Percentiles rank a stretch among this genome's conserved stretches.
Evolutionary conservation across 371 early-diverging fungal species (phyloP).

Genomic region (Mucor saturninus): DNA sequence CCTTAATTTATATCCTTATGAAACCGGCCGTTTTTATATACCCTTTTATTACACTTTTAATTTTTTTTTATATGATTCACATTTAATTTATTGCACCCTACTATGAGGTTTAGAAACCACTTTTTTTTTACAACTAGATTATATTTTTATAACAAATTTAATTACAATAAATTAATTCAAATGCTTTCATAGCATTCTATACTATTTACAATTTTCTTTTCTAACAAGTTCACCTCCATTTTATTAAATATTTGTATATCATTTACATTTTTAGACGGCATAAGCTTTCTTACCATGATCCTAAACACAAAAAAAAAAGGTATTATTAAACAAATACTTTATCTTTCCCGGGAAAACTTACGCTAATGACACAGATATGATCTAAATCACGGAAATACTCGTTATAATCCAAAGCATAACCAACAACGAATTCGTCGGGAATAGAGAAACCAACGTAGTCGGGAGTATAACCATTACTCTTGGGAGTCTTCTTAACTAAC

Average conservation of each 20-base stretch:
- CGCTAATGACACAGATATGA: conserved; percentile 90
- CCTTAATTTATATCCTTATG: neutral
- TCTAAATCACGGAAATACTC: conserved; percentile 94
- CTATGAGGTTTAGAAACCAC: neutral
- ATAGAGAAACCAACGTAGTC: conserved; percentile 91
- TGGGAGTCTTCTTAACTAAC: conserved; percentile 87
- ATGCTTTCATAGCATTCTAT: neutral
- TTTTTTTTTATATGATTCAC: neutral
- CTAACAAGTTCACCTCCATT: neutral
- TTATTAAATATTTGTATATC: neutral
- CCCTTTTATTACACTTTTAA: neutral
- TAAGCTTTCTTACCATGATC: conserved; percentile 28
- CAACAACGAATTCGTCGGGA: conserved; percentile 92
- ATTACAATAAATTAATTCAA: too few species aligned
- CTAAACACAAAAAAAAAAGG: conserved; percentile 8
- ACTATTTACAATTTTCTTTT: neutral
- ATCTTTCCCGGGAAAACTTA: conserved; percentile 31
- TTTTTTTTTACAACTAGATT: neutral
- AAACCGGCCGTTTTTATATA: neutral
- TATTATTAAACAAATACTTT: neutral
- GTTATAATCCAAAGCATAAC: conserved; percentile 88
- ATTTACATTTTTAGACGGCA: conserved; percentile 12
- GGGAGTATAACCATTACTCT: conserved; percentile 85
- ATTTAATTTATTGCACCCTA: neutral
- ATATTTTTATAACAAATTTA: too few species aligned